A percentile compares a stretch with the other conserved stretches of the same genome.
These are phyloP conservation scores for Alternaria burnsii DNA, from an alignment of 2,329 filamentous ascomycete species.

Conservation along the genomic window DNA sequence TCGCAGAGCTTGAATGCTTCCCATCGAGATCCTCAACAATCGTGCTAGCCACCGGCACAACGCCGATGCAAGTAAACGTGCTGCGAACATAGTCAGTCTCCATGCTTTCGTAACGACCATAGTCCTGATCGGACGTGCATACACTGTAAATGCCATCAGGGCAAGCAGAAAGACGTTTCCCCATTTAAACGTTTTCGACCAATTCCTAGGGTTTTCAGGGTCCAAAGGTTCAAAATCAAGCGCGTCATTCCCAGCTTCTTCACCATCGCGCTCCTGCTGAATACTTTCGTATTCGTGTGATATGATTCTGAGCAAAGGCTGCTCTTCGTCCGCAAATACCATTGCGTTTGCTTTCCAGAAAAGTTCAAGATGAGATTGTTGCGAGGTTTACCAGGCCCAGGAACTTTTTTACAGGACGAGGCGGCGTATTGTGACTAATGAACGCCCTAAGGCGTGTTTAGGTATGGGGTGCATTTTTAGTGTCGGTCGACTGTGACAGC, in stretches of 20 bases:
- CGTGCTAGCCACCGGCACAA: conserved; percentile 43
- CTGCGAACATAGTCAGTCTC: conserved; percentile 20
- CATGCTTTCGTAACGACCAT: background rate
- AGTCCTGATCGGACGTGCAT: conserved; percentile 8
- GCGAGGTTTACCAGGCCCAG: background rate
- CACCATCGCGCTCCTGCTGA: conserved; percentile 18
- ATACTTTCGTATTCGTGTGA: conserved; percentile 27
- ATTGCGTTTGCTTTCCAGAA: conserved; percentile 9
- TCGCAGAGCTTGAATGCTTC: conserved; percentile 32
- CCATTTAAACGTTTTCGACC: conserved; percentile 44
- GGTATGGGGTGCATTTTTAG: conserved; percentile 6
- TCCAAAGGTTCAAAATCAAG: conserved; percentile 44
- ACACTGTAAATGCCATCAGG: conserved; percentile 49
- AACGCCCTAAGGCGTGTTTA: conserved; percentile 2
- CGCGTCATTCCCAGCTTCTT: conserved; percentile 25
- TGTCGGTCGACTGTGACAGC: background rate
- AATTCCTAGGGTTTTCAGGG: conserved; percentile 43
- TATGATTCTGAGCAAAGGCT: conserved; percentile 38
- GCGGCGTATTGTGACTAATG: conserved; percentile 13
- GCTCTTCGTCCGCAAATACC: conserved; percentile 39
- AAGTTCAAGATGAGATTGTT: background rate
- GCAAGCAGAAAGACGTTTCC: conserved; percentile 45
- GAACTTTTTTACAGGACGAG: conserved; percentile 10
- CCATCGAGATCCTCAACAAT: conserved; percentile 46
- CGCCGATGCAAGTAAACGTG: conserved; percentile 51